Evolutionary conservation across 306 rosid genomes (phyloP), one percentile per base, ranked within the genome.

Genomic region (Trifolium subterraneum): DNA sequence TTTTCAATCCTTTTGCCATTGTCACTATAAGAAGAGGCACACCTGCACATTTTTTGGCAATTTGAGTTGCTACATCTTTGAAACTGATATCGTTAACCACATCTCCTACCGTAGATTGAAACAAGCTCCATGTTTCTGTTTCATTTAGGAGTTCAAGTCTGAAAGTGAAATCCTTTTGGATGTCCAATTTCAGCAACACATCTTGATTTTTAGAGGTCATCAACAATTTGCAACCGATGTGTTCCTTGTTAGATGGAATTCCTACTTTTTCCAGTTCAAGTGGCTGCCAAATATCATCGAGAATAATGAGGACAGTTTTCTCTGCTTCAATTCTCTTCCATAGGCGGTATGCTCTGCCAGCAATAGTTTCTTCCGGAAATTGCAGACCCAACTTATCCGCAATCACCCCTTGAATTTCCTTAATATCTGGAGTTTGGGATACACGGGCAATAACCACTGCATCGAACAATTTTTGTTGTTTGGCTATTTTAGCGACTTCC

Each of bases 251-350:
- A 19, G 25, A 10, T 11, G 70, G 70, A 19, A 64, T 64, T 39
- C 70, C 70, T 10, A 64, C 51, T 10, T 11, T 19, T 7, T 64
- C 33, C 51, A 64, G 41, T 5, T 64, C 51, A 64, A 64, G 16
- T 38, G 4, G 6, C 1, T 9, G 15, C 70, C 70, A 63, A 2
- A 63, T 35, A 36, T 36, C 47, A 63, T 63, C 68, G 0, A 63
- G 29, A 36, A 63, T 63, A 2, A 63, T 5, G 10, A 63, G 68
- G 48, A 63, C 2, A 18, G 29, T 8, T 16, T 36, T 64, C 51
- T 64, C 70, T 2, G 29, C 29, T 39, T 39, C 3, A 10, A 64
- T 19, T 39, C 70, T 64, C 1, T 38, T 0, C 31, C 33, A 19
- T 3, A 38, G n/a, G 33, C 51, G 51, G 11, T 0, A 0, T 38